These are phyloP conservation scores for Chenopodium album DNA, from an alignment of 148 eudicot genomes.

Conservation along the genomic window DNA sequence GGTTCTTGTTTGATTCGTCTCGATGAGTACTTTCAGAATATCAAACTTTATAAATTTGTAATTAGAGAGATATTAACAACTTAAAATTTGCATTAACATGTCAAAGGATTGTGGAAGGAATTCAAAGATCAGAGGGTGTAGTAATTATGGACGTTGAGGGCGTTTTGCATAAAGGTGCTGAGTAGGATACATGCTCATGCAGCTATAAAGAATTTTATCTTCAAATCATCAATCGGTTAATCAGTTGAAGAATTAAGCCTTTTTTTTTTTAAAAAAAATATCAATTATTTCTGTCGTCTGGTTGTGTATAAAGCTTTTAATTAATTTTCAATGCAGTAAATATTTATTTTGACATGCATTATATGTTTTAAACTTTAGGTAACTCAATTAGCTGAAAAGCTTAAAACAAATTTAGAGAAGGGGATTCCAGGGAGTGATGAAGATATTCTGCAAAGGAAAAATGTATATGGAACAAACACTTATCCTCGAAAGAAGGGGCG, in stretches of 20 bases:
- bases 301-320: not conserved
- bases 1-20: too few species aligned
- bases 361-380: constrained; percentile 38
- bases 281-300: not conserved
- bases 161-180: not conserved
- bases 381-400: constrained; percentile 50
- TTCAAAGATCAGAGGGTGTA: too few species aligned
- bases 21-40: too few species aligned
- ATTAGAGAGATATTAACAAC: too few species aligned
- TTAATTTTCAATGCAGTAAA: not conserved
- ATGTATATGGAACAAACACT: constrained; percentile 81
- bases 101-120: too few species aligned
- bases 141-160: not conserved
- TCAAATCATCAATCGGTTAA: not conserved
- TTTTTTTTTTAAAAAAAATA: not conserved
- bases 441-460: constrained; percentile 53
- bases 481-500: constrained; percentile 85
- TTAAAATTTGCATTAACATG: too few species aligned
- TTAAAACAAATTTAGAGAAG: constrained; percentile 62
- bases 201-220: not conserved
- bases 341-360: not conserved
- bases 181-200: not conserved
- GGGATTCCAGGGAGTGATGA: constrained; percentile 67
- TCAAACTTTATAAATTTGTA: too few species aligned
- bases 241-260: not conserved